phyloP scores from a whole-genome alignment of 805 yeast species.

The Hanseniaspora lindneri region DNA sequence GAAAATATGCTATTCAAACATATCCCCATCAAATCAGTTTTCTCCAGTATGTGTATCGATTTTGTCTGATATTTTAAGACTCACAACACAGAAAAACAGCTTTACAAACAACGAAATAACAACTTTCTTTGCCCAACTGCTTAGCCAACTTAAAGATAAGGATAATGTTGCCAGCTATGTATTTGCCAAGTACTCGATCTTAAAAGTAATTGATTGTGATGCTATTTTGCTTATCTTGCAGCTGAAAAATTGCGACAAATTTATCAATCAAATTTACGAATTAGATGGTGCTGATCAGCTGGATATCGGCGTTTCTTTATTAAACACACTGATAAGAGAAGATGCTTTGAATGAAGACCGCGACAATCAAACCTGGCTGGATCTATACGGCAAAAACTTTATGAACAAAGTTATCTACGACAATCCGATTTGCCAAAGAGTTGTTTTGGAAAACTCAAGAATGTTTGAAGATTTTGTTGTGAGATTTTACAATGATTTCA shows the following conservation, averaged over 20 bases:
- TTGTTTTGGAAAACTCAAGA: not conserved
- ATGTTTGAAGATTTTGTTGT: slow-evolving; percentile 7
- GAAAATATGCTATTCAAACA: slow-evolving; percentile 2
- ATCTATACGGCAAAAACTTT: slow-evolving; percentile 5
- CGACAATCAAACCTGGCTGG: slow-evolving; percentile 4
- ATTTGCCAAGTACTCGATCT: not conserved
- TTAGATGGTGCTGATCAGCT: not conserved
- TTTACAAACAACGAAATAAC: slow-evolving; percentile 8
- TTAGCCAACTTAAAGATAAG: not conserved
- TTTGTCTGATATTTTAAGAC: slow-evolving; percentile 5
- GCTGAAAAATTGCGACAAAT: not conserved
- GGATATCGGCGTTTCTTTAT: slow-evolving; percentile 2
- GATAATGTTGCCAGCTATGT: not conserved
- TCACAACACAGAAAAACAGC: not conserved
- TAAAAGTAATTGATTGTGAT: slow-evolving; percentile 10
- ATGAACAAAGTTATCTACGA: slow-evolving; percentile 13
- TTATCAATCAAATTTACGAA: not conserved
- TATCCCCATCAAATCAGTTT: not conserved
- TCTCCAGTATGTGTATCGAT: not conserved
- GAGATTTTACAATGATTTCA: slow-evolving; percentile 7
- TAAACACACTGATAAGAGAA: slow-evolving; percentile 4
- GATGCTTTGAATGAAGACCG: not conserved
- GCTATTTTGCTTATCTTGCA: slow-evolving; percentile 11
- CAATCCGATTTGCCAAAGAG: slow-evolving; percentile 8
- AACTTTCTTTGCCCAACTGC: not conserved